These are phyloP conservation scores for Colletotrichum chlorophyti DNA, from an alignment of 2,329 filamentous ascomycete species.

Conservation along the genomic window DNA sequence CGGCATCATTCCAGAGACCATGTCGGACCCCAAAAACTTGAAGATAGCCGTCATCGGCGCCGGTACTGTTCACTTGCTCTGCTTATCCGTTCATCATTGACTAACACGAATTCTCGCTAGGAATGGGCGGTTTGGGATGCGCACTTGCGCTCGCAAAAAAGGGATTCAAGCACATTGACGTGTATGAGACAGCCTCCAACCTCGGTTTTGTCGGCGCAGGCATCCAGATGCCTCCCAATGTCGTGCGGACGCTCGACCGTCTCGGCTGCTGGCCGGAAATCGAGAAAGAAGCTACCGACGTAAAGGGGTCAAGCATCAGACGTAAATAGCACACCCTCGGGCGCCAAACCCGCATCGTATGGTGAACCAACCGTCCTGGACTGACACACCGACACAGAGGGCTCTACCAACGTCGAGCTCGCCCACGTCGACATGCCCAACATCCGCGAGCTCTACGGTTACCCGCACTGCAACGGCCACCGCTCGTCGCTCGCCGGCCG, in stretches of 20 bases:
- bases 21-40: slow-evolving; percentile 41
- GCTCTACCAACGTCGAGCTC: slow-evolving; percentile 72
- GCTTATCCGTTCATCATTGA: neutral
- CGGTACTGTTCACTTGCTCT: slow-evolving; percentile 40
- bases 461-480: slow-evolving; percentile 82
- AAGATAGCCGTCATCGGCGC: slow-evolving; percentile 55
- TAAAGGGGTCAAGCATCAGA: slow-evolving; percentile 76
- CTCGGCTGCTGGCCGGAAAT: slow-evolving; percentile 78
- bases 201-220: slow-evolving; percentile 85
- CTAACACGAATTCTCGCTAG: slow-evolving; percentile 44
- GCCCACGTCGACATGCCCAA: slow-evolving; percentile 74
- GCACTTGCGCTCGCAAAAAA: slow-evolving; percentile 78
- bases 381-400: slow-evolving; percentile 52
- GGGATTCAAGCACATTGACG: slow-evolving; percentile 75
- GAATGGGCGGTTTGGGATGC: slow-evolving; percentile 79
- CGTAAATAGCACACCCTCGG: slow-evolving; percentile 46
- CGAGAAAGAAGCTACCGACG: slow-evolving; percentile 72
- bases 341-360: too few relatives aligned
- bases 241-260: slow-evolving; percentile 76
- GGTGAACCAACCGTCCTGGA: too few relatives aligned
- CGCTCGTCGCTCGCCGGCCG: slow-evolving; percentile 73
- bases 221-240: slow-evolving; percentile 84
- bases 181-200: slow-evolving; percentile 76
- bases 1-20: slow-evolving; percentile 24
- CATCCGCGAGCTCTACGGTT: slow-evolving; percentile 72